Percentiles rank a stretch among this genome's conserved stretches.
Conservation (phyloP, 148 eudicot species). For the Rhododendron ferrugineum region DNA sequence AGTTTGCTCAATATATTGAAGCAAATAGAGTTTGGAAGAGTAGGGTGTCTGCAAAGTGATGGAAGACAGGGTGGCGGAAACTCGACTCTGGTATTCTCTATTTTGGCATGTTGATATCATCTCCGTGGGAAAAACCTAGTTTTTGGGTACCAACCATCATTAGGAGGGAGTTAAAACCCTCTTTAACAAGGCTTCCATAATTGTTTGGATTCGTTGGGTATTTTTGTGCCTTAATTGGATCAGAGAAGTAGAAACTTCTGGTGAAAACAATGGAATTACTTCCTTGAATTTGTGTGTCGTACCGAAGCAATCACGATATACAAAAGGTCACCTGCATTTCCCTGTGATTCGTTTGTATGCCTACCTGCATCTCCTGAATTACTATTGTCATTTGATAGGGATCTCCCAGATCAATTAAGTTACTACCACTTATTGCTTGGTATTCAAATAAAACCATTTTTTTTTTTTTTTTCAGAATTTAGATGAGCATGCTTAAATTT, state of each 20-base stretch:
- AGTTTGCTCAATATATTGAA: background rate
- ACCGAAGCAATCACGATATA: background rate
- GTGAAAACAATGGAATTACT: background rate
- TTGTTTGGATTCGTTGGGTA: conserved; percentile 1
- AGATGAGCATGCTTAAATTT: background rate
- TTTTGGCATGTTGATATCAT: conserved; percentile 4
- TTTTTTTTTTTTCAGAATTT: too few species aligned
- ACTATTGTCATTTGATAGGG: background rate
- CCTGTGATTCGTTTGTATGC: background rate
- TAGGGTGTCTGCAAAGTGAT: background rate
- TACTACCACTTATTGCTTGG: background rate
- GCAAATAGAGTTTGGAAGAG: background rate
- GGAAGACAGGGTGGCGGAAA: background rate
- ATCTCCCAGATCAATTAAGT: background rate
- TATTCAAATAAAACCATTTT: background rate
- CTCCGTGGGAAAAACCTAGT: background rate
- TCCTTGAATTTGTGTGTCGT: background rate
- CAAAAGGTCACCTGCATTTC: background rate
- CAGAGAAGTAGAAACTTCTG: background rate
- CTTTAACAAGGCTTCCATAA: background rate
- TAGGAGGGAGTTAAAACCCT: background rate
- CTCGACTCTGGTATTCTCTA: background rate
- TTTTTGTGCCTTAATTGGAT: background rate
- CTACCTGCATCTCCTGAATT: background rate
- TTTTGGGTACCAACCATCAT: background rate